Evolutionary conservation across 1,284 basidiomycete species (phyloP), one percentile per base, ranked within the genome.

Genomic region (Microbotryum lychnidis-dioicae): DNA sequence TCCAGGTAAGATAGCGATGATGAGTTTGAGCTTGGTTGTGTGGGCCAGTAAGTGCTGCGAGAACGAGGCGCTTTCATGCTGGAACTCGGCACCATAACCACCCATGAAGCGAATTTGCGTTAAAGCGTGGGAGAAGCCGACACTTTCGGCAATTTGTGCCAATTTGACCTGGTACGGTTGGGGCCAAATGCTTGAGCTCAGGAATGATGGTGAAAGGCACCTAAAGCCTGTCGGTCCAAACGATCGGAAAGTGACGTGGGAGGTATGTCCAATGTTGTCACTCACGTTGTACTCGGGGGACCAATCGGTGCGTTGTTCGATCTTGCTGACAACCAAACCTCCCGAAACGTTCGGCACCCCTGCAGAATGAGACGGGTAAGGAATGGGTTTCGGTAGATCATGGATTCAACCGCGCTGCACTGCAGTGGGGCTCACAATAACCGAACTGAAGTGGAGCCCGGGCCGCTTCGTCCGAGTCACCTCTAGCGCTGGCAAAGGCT

Each of bases 101-200:
- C 52, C 61, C 52, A 62, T 48, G 54, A 65, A 65, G 7, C 63
- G 51, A 44, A 65, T 65, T 50, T 65, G 63, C 8, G 63, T 62
- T 23, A 65, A 47, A 18, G 60, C 63, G 33, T 52, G 58, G 16
- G 53, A 49, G 49, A 65, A 65, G 4, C 60, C 60, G 44, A 33
- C 51, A 4, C 27, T 16, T 44, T 64, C 63, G 33, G 63, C 63
- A 14, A 53, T 58, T 31, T 61, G 58, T 14, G 63, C 63, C 5
- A 64, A 56, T 50, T 64, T 61, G 51, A 60, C 50, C 51, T 53
- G 51, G 14, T 16, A 16, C 25, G 10, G 25, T 25, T 33, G 51
- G 48, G 23, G 8, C 12, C 16, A 27, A 12, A 12, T n/a, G n/a
- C 6, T 4, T 31, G 20, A n/a, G 29, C 12, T 42, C 16, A 6